Percentiles rank a stretch among this genome's conserved stretches.
Evolutionary conservation across 2,329 filamentous ascomycete genomes (phyloP).

Genomic region (Thielaviopsis populi): DNA sequence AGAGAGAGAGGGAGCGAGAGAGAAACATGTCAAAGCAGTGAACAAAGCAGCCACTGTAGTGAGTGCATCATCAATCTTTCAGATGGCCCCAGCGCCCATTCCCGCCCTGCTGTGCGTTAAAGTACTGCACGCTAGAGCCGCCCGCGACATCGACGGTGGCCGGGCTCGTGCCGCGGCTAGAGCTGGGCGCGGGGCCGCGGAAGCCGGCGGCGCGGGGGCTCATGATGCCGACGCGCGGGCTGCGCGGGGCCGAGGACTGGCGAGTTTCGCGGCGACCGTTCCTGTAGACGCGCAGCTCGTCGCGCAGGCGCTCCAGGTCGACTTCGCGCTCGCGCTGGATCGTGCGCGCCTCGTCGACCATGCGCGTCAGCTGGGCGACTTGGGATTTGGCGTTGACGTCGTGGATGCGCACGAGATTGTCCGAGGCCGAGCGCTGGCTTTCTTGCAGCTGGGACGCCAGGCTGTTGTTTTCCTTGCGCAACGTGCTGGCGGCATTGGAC

Average conservation of each 20-base stretch:
- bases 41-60: too few species aligned
- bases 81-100: slow-evolving; percentile 33
- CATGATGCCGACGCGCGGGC: slow-evolving; percentile 39
- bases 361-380: slow-evolving; percentile 24
- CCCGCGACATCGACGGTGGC: slow-evolving; percentile 23
- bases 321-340: slow-evolving; percentile 36
- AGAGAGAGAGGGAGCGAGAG: too few species aligned
- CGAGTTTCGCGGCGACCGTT: slow-evolving; percentile 41
- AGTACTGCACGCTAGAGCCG: slow-evolving; percentile 27
- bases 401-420: slow-evolving; percentile 34
- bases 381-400: slow-evolving; percentile 29
- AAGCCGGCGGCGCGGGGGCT: slow-evolving; percentile 30
- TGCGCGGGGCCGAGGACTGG: slow-evolving; percentile 41
- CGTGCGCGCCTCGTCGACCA: slow-evolving; percentile 29
- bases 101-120: slow-evolving; percentile 24
- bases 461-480: slow-evolving; percentile 32
- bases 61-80: slow-evolving; percentile 24
- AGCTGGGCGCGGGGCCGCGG: slow-evolving; percentile 20
- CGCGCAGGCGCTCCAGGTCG: slow-evolving; percentile 33
- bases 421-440: slow-evolving; percentile 29
- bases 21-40: too few species aligned
- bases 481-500: slow-evolving; percentile 32
- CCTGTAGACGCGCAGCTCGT: slow-evolving; percentile 34
- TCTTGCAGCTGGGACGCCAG: slow-evolving; percentile 30
- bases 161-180: slow-evolving; percentile 39